phyloP scores from a whole-genome alignment of 2,329 filamentous ascomycete species.

The Pestalotiopsis fici region DNA sequence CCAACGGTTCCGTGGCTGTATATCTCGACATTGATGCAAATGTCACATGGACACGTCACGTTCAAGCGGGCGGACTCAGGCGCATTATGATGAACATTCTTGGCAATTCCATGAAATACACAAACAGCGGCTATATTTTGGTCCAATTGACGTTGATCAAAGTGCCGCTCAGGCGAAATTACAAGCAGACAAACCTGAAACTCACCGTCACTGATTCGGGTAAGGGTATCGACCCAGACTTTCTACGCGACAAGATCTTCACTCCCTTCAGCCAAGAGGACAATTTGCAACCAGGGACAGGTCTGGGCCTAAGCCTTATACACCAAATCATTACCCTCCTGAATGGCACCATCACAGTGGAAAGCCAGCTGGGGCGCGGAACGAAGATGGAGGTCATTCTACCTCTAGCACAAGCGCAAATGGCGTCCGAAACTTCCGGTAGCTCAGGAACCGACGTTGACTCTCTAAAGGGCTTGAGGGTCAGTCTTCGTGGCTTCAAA shows the following conservation, averaged over 20 bases:
- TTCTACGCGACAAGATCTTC: constrained; percentile 60
- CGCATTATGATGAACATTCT: constrained; percentile 65
- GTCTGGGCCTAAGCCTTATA: constrained; percentile 67
- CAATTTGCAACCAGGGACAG: constrained; percentile 58
- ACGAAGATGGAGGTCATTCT: constrained; percentile 36
- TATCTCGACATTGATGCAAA: constrained; percentile 50
- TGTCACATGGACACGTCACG: constrained; percentile 52
- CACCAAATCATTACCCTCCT: constrained; percentile 46
- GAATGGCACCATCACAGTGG: constrained; percentile 17
- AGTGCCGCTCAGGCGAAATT: constrained; percentile 15
- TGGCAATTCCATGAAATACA: constrained; percentile 65
- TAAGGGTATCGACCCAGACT: constrained; percentile 65
- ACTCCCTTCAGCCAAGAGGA: constrained; percentile 68
- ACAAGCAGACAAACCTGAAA: constrained; percentile 3
- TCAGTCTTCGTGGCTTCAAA: constrained; percentile 24
- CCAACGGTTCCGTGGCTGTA: constrained; percentile 37
- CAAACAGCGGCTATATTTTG: constrained; percentile 33
- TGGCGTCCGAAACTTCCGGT: not conserved
- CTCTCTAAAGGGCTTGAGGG: constrained; percentile 23
- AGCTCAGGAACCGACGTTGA: not conserved
- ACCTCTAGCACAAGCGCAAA: constrained; percentile 20
- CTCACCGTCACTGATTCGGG: constrained; percentile 55
- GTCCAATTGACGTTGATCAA: constrained; percentile 16
- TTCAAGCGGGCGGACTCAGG: constrained; percentile 51
- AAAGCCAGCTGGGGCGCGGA: constrained; percentile 19